phyloP scores from a whole-genome alignment of 306 rosid species.

The Echinosophora koreensis region DNA sequence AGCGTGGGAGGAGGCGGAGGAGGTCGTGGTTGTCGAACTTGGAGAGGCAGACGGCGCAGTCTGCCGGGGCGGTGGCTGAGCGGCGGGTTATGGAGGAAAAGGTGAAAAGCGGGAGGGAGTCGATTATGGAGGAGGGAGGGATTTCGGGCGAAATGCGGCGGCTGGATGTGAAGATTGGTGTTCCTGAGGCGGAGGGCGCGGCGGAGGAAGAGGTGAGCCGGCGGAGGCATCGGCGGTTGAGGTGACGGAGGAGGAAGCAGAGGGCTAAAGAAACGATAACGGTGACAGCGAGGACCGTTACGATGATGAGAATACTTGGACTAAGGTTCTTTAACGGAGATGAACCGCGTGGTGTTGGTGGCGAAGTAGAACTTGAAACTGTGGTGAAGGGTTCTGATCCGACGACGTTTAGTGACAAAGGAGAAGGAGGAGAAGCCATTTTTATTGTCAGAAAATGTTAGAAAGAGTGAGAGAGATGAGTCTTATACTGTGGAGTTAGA shows the following conservation, averaged over 20 bases:
- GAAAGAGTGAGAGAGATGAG: background rate
- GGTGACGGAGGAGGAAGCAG: constrained; percentile 73
- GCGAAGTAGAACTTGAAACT: background rate
- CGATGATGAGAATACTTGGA: constrained; percentile 67
- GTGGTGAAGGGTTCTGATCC: constrained; percentile 47
- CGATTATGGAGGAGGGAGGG: constrained; percentile 33
- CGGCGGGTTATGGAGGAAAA: constrained; percentile 68
- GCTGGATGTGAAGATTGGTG: constrained; percentile 42
- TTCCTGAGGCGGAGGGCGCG: background rate
- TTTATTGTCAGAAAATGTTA: background rate
- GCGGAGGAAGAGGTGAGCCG: constrained; percentile 44
- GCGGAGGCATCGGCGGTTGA: constrained; percentile 73
- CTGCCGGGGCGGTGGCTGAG: constrained; percentile 50
- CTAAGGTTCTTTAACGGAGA: constrained; percentile 51
- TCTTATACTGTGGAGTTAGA: background rate
- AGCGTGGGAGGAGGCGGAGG: constrained; percentile 76
- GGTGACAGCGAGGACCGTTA: constrained; percentile 62
- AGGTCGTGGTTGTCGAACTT: constrained; percentile 65
- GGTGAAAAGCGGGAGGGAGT: constrained; percentile 67
- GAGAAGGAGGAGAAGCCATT: constrained; percentile 55
- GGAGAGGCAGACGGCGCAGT: constrained; percentile 83
- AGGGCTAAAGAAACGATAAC: constrained; percentile 59
- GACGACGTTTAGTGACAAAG: constrained; percentile 45
- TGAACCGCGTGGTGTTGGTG: constrained; percentile 37
- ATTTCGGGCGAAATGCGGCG: constrained; percentile 65